phyloP scores from a whole-genome alignment of 1,284 basidiomycete species.

The Tilletia walkeri region DNA sequence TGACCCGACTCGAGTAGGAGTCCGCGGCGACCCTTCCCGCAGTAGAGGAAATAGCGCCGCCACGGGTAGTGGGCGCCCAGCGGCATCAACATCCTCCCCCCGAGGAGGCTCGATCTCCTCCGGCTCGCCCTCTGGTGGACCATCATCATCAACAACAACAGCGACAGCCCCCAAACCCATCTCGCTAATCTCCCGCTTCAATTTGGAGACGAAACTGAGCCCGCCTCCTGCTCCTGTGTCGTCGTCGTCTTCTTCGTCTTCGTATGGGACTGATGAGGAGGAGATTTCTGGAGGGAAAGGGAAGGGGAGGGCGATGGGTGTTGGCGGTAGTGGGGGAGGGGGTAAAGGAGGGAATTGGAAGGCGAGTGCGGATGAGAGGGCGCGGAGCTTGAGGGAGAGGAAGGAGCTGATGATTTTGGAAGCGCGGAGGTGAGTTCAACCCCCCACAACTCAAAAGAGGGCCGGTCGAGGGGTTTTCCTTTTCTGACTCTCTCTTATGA shows the following conservation, averaged over 20 bases:
- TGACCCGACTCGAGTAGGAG: too few relatives aligned
- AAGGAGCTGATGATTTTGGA: conserved; percentile 38
- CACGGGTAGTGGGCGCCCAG: too few relatives aligned
- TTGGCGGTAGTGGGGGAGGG: neutral
- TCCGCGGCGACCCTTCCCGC: too few relatives aligned
- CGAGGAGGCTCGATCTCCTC: neutral
- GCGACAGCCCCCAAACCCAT: neutral
- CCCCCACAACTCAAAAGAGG: too few relatives aligned
- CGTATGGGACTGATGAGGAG: neutral
- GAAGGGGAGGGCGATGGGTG: neutral
- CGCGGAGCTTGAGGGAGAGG: conserved; percentile 32
- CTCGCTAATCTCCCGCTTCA: conserved; percentile 37
- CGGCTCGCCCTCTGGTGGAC: too few relatives aligned
- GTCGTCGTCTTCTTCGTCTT: neutral
- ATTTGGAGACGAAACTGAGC: conserved; percentile 30
- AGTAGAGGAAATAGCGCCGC: too few relatives aligned
- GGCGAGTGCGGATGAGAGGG: conserved; percentile 27
- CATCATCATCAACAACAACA: neutral
- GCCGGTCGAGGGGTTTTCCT: too few relatives aligned
- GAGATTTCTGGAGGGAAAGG: neutral
- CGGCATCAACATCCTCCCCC: neutral
- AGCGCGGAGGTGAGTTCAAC: conserved; percentile 12
- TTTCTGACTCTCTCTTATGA: neutral
- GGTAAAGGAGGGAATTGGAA: conserved; percentile 5
- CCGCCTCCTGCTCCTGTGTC: neutral